Evolutionary conservation across 1,139 yeast species (phyloP).

Genomic region (Nakaseomyces uthaithaninus): DNA sequence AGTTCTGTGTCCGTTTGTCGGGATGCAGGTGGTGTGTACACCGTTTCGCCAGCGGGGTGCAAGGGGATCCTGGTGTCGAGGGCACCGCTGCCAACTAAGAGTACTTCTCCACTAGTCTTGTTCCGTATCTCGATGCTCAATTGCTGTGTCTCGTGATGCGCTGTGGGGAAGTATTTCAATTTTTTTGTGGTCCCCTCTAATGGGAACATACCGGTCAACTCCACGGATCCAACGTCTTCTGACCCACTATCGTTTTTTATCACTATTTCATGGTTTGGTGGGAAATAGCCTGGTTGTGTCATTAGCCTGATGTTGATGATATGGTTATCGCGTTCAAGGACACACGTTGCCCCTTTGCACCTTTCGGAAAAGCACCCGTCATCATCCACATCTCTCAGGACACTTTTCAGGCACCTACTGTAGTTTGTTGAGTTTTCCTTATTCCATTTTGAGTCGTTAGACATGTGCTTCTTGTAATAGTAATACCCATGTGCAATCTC

Average conservation of each 20-base stretch:
- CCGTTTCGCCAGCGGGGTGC: too few relatives aligned
- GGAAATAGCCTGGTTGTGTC: constrained; percentile 3
- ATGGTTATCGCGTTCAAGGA: not conserved
- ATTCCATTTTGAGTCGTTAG: too few relatives aligned
- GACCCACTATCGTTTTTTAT: not conserved
- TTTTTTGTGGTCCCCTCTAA: not conserved
- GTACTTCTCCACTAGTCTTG: not conserved
- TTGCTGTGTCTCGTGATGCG: not conserved
- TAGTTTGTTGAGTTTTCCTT: constrained; percentile 10
- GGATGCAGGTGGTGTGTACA: too few relatives aligned
- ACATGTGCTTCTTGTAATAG: constrained; percentile 15
- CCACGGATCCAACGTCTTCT: not conserved
- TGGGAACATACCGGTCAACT: constrained; percentile 1
- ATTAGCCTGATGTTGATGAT: not conserved
- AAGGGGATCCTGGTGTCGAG: not conserved
- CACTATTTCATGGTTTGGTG: not conserved
- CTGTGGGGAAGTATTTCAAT: not conserved
- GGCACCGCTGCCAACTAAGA: not conserved
- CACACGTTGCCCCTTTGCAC: not conserved
- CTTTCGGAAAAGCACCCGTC: not conserved
- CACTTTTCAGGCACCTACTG: constrained; percentile 6
- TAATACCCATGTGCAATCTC: constrained; percentile 10
- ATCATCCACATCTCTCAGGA: not conserved
- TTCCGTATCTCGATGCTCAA: not conserved
- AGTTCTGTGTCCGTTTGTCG: not conserved